Conservation (phyloP, 805 yeast genomes). For the Candida oleophila region DNA sequence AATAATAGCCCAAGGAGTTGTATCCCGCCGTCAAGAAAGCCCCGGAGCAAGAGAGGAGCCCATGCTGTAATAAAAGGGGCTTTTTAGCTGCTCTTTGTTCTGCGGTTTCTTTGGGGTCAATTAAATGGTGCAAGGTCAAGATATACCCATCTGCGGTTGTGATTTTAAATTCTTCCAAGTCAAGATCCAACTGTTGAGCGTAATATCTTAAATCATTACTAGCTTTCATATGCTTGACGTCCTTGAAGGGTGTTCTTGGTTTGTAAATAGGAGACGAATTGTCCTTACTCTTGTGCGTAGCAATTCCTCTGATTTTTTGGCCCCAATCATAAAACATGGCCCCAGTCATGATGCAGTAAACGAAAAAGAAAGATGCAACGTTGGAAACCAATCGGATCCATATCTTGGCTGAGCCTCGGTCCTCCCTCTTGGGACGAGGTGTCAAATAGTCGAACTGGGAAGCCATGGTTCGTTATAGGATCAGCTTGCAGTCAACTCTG, state of each 20-base stretch:
- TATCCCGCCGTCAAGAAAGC: constrained; percentile 83
- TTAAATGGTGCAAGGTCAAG: constrained; percentile 61
- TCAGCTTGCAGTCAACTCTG: too few relatives aligned
- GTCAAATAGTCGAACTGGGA: constrained; percentile 18
- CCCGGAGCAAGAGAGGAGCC: constrained; percentile 83
- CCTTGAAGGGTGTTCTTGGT: constrained; percentile 35
- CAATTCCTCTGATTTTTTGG: constrained; percentile 28
- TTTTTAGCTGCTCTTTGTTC: constrained; percentile 32
- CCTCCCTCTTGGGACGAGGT: constrained; percentile 20
- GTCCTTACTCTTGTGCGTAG: constrained; percentile 19
- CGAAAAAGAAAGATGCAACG: constrained; percentile 28
- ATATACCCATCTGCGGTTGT: constrained; percentile 80
- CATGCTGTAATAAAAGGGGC: constrained; percentile 82
- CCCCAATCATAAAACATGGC: constrained; percentile 31
- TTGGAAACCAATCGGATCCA: constrained; percentile 23
- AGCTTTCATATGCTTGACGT: constrained; percentile 30
- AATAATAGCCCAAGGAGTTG: constrained; percentile 66
- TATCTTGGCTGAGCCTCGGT: constrained; percentile 20
- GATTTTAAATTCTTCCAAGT: constrained; percentile 56
- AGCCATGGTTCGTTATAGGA: not conserved
- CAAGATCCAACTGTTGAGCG: constrained; percentile 58
- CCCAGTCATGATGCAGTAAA: constrained; percentile 20
- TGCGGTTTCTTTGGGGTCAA: constrained; percentile 44
- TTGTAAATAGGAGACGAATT: constrained; percentile 21
- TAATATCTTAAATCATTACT: constrained; percentile 61